These are phyloP conservation scores for Lojkania enalia DNA, from an alignment of 2,329 filamentous ascomycete species.

Conservation along the genomic window DNA sequence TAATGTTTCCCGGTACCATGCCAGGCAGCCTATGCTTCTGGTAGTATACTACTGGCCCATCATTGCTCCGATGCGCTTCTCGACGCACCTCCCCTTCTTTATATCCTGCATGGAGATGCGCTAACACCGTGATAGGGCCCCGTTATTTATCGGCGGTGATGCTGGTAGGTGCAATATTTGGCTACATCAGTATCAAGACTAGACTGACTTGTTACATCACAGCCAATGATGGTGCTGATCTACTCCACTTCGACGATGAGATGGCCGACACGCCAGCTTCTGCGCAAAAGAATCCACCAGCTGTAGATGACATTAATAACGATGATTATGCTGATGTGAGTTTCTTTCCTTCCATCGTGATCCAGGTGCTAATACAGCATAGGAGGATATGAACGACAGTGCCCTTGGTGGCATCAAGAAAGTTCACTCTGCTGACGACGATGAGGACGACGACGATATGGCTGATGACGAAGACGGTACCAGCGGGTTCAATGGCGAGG, in stretches of 20 bases:
- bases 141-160: too few species aligned
- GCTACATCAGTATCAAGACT: too few species aligned
- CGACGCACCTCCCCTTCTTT: too few species aligned
- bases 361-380: neutral
- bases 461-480: constrained; percentile 6
- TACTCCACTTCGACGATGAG: neutral
- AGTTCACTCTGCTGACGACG: constrained; percentile 10
- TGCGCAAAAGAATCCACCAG: neutral
- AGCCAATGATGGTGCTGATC: neutral
- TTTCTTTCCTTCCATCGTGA: constrained; percentile 7
- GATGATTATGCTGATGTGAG: constrained; percentile 14
- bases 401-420: constrained; percentile 22
- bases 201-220: too few species aligned
- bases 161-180: too few species aligned
- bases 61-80: too few species aligned
- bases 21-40: too few species aligned
- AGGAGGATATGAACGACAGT: neutral
- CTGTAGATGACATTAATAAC: neutral
- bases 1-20: too few species aligned
- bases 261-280: neutral
- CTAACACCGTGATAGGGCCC: too few species aligned
- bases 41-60: too few species aligned
- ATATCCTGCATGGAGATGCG: too few species aligned
- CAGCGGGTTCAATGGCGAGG: constrained; percentile 3
- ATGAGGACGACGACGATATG: constrained; percentile 11